Evolutionary conservation across 441 rosid genomes (phyloP), one percentile per base, ranked within the genome.

Genomic region (Bocquillonia castaneifolia): DNA sequence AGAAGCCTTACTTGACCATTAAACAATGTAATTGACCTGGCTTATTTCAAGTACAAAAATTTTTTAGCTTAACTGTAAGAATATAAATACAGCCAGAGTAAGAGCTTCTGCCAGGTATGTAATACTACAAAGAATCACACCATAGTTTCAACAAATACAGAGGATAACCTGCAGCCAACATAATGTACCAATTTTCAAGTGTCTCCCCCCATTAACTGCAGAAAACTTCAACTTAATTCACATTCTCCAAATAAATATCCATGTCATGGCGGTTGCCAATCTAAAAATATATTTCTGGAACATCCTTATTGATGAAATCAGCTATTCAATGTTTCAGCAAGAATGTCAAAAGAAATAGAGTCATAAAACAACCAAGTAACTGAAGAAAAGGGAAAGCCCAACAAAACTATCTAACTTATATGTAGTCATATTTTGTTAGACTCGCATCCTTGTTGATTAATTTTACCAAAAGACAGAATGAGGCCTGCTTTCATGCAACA

Each of bases 121-220:
- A 39, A 37, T 28, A 42, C 6, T n/a, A 25, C 61, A 17, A 53
- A 5, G 50, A 39, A 39, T 25, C 7, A 26, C 18, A 53, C 28
- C 23, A 53, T 36, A 54, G n/a, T 25, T 39, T 26, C 52, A 66
- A 64, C 18, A 18, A n/a, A 66, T 37, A 37, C 31, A 52, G 44
- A 65, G 6, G 22, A 64, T 20, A 20, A 50, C 22, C 22, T 50
- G 25, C 44, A 48, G 20, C 20, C 17, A n/a, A 56, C 10, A 64
- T 10, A 20, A 50, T 20, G n/a, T 34, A 64, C 31, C 15, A 22
- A 50, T 32, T 51, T 50, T 51, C 45, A 32, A 50, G 9, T 32
- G 5, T 65, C n/a, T 8, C 22, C 29, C 56, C 63, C 47, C 7
- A 12, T 52, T n/a, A 53, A 37, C 60, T 20, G 59, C 22, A 42